phyloP scores from a whole-genome alignment of 2,329 filamentous ascomycete genomes.

The Dactylonectria macrodidyma region DNA sequence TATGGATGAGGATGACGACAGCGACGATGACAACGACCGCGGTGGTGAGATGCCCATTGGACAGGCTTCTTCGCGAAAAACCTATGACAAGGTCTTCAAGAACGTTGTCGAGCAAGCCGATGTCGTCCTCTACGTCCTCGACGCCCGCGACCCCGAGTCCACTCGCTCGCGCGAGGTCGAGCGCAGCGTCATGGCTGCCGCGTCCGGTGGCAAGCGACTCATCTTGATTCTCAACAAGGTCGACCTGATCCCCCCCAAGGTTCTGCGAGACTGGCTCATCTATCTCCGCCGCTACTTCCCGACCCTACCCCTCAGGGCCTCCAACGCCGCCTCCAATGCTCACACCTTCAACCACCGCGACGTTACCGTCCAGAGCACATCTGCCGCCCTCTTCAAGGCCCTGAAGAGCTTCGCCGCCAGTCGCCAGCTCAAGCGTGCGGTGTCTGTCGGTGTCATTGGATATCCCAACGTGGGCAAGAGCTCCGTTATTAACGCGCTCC shows the following conservation, averaged over 20 bases:
- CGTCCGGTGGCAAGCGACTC: constrained; percentile 85
- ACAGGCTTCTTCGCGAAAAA: constrained; percentile 79
- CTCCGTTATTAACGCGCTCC: constrained; percentile 94
- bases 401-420: constrained; percentile 90
- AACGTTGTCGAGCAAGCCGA: constrained; percentile 90
- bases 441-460: constrained; percentile 93
- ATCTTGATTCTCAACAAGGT: constrained; percentile 97
- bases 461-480: constrained; percentile 98
- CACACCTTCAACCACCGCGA: constrained; percentile 94
- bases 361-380: constrained; percentile 88
- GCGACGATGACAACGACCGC: constrained; percentile 68
- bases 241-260: constrained; percentile 86
- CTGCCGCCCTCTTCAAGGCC: constrained; percentile 86
- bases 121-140: constrained; percentile 92
- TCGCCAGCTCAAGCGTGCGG: constrained; percentile 88
- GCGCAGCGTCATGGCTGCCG: constrained; percentile 90
- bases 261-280: constrained; percentile 87
- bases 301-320: constrained; percentile 89
- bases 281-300: constrained; percentile 93
- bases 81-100: constrained; percentile 97
- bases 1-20: constrained; percentile 64
- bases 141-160: constrained; percentile 91
- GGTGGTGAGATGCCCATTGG: constrained; percentile 65
- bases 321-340: constrained; percentile 85
- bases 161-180: constrained; percentile 93